Evolutionary conservation across 2,329 filamentous ascomycete species (phyloP).

Genomic region (Coniochaeta ligniaria): DNA sequence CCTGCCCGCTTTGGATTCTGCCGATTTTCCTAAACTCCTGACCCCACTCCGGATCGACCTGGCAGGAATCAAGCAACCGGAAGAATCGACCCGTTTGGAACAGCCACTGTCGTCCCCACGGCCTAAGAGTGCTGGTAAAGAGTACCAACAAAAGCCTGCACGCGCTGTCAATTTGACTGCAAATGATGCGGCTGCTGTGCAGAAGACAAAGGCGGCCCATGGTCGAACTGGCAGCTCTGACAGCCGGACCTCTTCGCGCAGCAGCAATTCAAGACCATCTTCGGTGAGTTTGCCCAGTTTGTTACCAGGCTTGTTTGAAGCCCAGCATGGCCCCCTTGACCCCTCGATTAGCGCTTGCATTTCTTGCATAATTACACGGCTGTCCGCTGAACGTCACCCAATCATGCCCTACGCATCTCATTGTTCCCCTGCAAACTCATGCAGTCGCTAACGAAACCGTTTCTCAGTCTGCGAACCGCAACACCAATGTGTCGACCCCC

Average conservation of each 20-base stretch:
- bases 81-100: constrained; percentile 24
- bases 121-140: constrained; percentile 10
- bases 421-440: constrained; percentile 17
- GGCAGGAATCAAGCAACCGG: constrained; percentile 21
- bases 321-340: constrained; percentile 3
- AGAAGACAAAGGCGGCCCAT: constrained; percentile 20
- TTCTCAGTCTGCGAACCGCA: constrained; percentile 54
- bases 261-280: constrained; percentile 51
- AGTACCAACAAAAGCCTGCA: constrained; percentile 26
- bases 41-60: constrained; percentile 23
- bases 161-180: constrained; percentile 17
- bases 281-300: constrained; percentile 49
- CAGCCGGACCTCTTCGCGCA: constrained; percentile 52
- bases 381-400: not conserved
- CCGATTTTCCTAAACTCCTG: constrained; percentile 31
- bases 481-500: constrained; percentile 42
- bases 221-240: constrained; percentile 55
- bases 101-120: constrained; percentile 14
- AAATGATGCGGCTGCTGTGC: constrained; percentile 24
- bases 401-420: constrained; percentile 1
- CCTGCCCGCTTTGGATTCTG: constrained; percentile 58
- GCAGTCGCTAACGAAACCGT: constrained; percentile 39
- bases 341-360: constrained; percentile 1
- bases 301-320: not conserved
- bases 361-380: not conserved